Evolutionary conservation across 805 yeast genomes (phyloP).

Genomic region (Candida caryicola): DNA sequence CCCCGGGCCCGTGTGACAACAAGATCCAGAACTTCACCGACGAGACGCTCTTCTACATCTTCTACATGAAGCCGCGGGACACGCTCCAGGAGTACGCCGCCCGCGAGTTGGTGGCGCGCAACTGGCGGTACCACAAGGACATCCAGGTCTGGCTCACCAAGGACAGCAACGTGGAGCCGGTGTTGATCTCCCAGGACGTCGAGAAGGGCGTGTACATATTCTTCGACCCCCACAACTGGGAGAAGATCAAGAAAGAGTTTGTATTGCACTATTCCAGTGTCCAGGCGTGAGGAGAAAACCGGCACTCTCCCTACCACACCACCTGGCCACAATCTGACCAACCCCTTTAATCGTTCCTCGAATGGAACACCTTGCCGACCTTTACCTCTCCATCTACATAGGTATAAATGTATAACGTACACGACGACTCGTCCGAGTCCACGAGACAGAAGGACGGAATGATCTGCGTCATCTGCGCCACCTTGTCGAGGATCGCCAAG

Average conservation of each 20-base stretch:
- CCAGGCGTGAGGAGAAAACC: conserved; percentile 17
- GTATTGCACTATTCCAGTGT: conserved; percentile 48
- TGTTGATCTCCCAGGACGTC: conserved; percentile 71
- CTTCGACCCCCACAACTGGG: conserved; percentile 96
- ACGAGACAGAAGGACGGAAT: conserved; percentile 85
- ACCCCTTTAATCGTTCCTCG: conserved; percentile 1
- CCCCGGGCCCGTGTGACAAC: conserved; percentile 44
- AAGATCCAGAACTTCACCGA: conserved; percentile 70
- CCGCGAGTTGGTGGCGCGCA: conserved; percentile 82
- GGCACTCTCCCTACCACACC: not conserved
- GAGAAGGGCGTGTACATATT: conserved; percentile 93
- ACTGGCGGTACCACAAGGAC: conserved; percentile 97
- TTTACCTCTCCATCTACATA: conserved; percentile 77
- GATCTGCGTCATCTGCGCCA: conserved; percentile 17
- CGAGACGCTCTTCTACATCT: conserved; percentile 89
- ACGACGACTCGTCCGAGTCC: conserved; percentile 76
- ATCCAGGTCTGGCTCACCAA: conserved; percentile 96
- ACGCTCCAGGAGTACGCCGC: conserved; percentile 92
- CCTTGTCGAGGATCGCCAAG: conserved; percentile 13
- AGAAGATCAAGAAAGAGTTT: conserved; percentile 73
- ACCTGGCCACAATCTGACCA: no score
- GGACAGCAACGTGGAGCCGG: conserved; percentile 85
- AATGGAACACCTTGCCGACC: conserved; percentile 72
- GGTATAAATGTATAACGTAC: conserved; percentile 84
- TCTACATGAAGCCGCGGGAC: conserved; percentile 91